Evolutionary conservation across 805 yeast species (phyloP).

Genomic region (Candida glaebosa): DNA sequence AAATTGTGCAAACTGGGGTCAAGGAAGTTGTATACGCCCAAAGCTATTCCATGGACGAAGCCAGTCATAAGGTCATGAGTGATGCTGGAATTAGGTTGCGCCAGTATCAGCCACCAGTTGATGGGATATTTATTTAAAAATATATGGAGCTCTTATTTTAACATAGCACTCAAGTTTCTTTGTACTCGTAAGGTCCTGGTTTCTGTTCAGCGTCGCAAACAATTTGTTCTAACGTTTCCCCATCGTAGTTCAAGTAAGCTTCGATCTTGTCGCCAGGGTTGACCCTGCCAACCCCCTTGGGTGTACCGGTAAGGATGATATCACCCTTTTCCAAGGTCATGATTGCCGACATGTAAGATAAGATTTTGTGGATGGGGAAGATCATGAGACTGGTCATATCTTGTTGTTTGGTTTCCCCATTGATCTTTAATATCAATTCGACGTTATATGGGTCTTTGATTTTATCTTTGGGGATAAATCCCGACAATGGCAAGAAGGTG

Average conservation of each 20-base stretch:
- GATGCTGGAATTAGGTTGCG: conserved; percentile 74
- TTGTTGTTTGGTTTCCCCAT: conserved; percentile 66
- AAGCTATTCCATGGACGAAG: conserved; percentile 85
- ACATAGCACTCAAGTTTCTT: conserved; percentile 19
- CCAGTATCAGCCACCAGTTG: conserved; percentile 39
- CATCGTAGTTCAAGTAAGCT: conserved; percentile 60
- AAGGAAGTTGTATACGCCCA: conserved; percentile 90
- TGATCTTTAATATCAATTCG: conserved; percentile 59
- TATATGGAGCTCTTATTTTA: neutral
- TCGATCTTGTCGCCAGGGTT: conserved; percentile 73
- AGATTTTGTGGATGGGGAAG: conserved; percentile 77
- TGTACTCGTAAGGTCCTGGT: conserved; percentile 43
- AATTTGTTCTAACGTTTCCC: conserved; percentile 52
- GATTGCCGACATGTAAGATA: conserved; percentile 77
- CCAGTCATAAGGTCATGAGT: conserved; percentile 65
- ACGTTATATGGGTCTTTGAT: conserved; percentile 76
- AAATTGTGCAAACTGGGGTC: conserved; percentile 91
- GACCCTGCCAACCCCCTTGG: conserved; percentile 91
- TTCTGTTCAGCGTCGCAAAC: conserved; percentile 51
- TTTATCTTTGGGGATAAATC: conserved; percentile 58
- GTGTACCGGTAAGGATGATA: conserved; percentile 91
- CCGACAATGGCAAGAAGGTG: conserved; percentile 87
- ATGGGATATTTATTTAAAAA: conserved; percentile 32
- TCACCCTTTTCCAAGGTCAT: conserved; percentile 93
- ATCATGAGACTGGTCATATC: conserved; percentile 83